Conservation (phyloP, 306 rosid genomes). For the Malus fusca region DNA sequence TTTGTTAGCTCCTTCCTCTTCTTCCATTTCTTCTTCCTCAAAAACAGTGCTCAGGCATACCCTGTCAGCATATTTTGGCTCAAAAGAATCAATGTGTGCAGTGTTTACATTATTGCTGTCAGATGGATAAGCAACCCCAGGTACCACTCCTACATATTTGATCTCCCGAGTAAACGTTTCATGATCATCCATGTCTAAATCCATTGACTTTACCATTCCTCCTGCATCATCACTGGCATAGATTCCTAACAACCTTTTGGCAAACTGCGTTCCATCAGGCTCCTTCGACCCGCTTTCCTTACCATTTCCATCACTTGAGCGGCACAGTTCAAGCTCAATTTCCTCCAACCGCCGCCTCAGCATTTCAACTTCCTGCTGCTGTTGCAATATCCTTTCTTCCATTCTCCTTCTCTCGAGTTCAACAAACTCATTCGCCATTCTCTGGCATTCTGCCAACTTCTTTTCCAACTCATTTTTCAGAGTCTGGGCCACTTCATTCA, state of each 20-base stretch:
- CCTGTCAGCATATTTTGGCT: slow-evolving; percentile 47
- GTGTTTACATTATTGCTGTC: slow-evolving; percentile 22
- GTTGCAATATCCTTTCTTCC: slow-evolving; percentile 84
- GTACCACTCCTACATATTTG: slow-evolving; percentile 35
- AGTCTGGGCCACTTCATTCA: slow-evolving; percentile 54
- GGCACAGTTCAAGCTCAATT: slow-evolving; percentile 60
- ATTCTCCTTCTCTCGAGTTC: slow-evolving; percentile 88
- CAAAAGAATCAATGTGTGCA: slow-evolving; percentile 28
- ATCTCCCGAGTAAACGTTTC: slow-evolving; percentile 54
- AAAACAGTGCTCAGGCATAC: slow-evolving; percentile 70
- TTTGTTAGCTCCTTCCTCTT: slow-evolving; percentile 37
- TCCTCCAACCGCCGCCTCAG: slow-evolving; percentile 75
- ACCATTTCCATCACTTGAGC: slow-evolving; percentile 32
- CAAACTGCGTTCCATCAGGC: slow-evolving; percentile 57
- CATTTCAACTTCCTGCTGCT: slow-evolving; percentile 85
- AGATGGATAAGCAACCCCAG: slow-evolving; percentile 21
- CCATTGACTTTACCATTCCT: slow-evolving; percentile 89
- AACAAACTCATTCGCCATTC: slow-evolving; percentile 80
- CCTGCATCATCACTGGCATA: slow-evolving; percentile 69
- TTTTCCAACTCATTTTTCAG: slow-evolving; percentile 71
- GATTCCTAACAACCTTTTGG: slow-evolving; percentile 52
- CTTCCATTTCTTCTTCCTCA: slow-evolving; percentile 73
- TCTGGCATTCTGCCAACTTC: slow-evolving; percentile 85
- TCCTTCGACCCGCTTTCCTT: slow-evolving; percentile 39
- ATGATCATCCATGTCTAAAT: slow-evolving; percentile 93